Evolutionary conservation across 2,329 filamentous ascomycete genomes (phyloP).

Genomic region (Stachybotrys chlorohalonatus): DNA sequence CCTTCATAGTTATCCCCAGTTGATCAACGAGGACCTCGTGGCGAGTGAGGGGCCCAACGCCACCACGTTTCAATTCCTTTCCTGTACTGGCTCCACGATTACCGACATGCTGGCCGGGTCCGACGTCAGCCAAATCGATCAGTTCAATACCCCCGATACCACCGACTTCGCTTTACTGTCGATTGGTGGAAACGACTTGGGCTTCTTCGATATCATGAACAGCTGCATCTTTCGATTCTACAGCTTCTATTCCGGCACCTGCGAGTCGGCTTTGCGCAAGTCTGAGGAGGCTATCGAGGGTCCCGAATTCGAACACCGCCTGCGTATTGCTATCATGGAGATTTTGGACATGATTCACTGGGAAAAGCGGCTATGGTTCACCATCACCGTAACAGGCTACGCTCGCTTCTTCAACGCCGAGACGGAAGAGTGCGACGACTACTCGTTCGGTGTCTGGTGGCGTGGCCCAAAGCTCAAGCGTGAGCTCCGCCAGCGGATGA

Average conservation of each 20-base stretch:
- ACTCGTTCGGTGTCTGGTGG: conserved; percentile 37
- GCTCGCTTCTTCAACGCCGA: conserved; percentile 37
- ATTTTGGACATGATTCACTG: conserved; percentile 32
- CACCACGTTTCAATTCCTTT: conserved; percentile 33
- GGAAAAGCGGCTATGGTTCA: conserved; percentile 34
- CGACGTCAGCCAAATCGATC: conserved; percentile 30
- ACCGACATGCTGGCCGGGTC: conserved; percentile 26
- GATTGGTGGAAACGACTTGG: conserved; percentile 39
- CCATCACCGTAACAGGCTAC: conserved; percentile 36
- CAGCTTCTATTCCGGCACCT: conserved; percentile 37
- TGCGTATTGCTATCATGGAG: conserved; percentile 30
- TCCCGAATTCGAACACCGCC: conserved; percentile 27
- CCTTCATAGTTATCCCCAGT: conserved; percentile 28
- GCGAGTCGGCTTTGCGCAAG: conserved; percentile 26
- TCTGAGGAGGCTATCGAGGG: conserved; percentile 23
- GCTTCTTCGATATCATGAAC: conserved; percentile 41
- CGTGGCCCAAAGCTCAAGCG: conserved; percentile 30
- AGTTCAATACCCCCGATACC: conserved; percentile 25
- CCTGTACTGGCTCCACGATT: conserved; percentile 36
- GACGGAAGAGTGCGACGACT: conserved; percentile 32
- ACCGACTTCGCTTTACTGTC: conserved; percentile 35
- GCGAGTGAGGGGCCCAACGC: conserved; percentile 12
- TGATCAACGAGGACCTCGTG: conserved; percentile 29
- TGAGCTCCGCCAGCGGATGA: conserved; percentile 29
- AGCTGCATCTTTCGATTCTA: conserved; percentile 41